These are phyloP conservation scores for Anisogramma anomala DNA, from an alignment of 2,329 filamentous ascomycete species.

Conservation along the genomic window DNA sequence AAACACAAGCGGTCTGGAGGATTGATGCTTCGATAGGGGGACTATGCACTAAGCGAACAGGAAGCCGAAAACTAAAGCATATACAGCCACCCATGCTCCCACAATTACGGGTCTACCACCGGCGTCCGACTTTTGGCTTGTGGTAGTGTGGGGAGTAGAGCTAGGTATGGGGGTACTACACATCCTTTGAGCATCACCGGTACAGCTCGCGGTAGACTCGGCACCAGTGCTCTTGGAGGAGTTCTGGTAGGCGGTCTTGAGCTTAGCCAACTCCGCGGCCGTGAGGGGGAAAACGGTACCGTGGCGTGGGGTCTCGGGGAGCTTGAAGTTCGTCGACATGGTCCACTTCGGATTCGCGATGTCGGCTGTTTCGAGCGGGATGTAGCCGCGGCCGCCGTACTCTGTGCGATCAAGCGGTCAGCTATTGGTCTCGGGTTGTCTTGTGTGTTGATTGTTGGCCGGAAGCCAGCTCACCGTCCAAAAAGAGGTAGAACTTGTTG, in stretches of 20 bases:
- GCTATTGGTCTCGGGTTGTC: neutral
- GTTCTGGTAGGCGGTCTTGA: constrained; percentile 17
- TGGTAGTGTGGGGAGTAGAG: no score
- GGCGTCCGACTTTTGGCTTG: no score
- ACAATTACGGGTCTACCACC: no score
- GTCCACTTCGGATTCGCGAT: constrained; percentile 38
- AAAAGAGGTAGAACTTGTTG: constrained; percentile 43
- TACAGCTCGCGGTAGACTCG: no score
- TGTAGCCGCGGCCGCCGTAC: constrained; percentile 38
- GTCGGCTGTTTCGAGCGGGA: constrained; percentile 39
- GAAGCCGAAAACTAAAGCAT: no score
- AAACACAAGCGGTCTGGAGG: no score
- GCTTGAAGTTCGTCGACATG: constrained; percentile 31
- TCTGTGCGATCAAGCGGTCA: constrained; percentile 18
- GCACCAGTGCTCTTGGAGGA: neutral
- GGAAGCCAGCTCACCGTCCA: constrained; percentile 28
- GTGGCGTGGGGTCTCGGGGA: constrained; percentile 39
- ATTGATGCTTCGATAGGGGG: no score
- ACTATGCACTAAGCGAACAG: no score
- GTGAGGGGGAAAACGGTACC: constrained; percentile 43
- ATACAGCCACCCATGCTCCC: no score
- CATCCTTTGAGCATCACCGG: no score
- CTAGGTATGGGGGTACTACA: no score
- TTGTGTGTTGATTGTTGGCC: neutral
- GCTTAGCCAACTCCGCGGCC: constrained; percentile 28